Base-by-base conservation (phyloP, 2,329 filamentous ascomycete species). In the Botrytis fragariae region DNA sequence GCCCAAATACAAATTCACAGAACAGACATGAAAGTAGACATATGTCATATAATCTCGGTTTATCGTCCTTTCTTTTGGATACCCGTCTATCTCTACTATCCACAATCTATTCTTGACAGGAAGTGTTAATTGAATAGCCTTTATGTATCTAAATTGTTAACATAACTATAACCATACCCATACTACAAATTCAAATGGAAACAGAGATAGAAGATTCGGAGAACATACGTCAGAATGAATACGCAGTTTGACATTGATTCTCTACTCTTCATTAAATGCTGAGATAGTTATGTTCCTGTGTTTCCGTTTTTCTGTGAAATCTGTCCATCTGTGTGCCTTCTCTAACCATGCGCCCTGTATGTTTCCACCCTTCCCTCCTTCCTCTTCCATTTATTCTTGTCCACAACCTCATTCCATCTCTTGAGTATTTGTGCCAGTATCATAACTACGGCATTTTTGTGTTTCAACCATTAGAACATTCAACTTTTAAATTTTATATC, bases 271-370 rank as follows among this genome's bases (percentile, higher is more conserved):
- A 14, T 51, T n/a, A 25, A 16, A 29, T 29, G 18, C 5, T 18
- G 4, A 18, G 6, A 29, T 3, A 8, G 1, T 3, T 29, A 2
- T 54, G 6, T 29, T 16, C 1, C 3, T 8, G n/a, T 54, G 10
- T 29, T 54, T 29, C 14, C 6, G 2, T 22, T 16, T 59, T 59
- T n/a, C n/a, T 29, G 14, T 35, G 16, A 32, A 22, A 22, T 22
- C 9, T 20, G 8, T 59, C 54, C 20, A 59, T 59, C 4, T 20
- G 29, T 22, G 29, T 59, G 8, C 3, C 59, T 61, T 61, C 20
- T 14, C 18, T 25, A 9, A 22, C 5, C 20, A 25, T 35, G 59
- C 12, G 20, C 14, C 22, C 32, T 25, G 22, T 14, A 35, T 39
- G 25, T 39, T 61, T 37, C 22, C 10, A 4, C 22, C 18, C 35